phyloP scores from a whole-genome alignment of 495 filamentous ascomycete species.

The Penicillium argentinense region DNA sequence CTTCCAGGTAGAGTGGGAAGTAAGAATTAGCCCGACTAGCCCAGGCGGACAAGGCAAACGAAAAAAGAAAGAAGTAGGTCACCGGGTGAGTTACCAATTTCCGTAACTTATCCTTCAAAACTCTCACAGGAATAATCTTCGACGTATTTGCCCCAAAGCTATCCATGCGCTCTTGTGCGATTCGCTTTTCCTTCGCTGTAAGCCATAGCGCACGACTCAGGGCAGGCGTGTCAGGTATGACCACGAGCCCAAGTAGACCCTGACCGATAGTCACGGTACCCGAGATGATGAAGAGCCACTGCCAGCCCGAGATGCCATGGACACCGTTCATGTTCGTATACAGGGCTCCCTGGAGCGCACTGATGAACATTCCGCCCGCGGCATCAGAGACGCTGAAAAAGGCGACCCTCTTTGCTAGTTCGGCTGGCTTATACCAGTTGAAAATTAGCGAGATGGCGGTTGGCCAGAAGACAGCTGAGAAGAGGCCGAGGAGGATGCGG shows the following conservation, averaged over 20 bases:
- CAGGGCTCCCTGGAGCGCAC: constrained; percentile 15
- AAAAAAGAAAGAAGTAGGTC: constrained; percentile 12
- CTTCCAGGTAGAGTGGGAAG: constrained; percentile 19
- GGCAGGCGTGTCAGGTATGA: constrained; percentile 16
- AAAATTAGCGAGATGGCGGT: constrained; percentile 16
- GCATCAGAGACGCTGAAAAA: constrained; percentile 17
- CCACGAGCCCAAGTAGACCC: constrained; percentile 13
- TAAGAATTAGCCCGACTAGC: constrained; percentile 17
- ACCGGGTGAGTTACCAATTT: constrained; percentile 7
- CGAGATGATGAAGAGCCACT: constrained; percentile 23
- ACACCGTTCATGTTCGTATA: constrained; percentile 20
- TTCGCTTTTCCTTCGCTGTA: constrained; percentile 9
- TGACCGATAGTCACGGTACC: constrained; percentile 16
- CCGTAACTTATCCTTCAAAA: constrained; percentile 8
- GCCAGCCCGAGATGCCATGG: constrained; percentile 16
- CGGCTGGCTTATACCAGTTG: constrained; percentile 20
- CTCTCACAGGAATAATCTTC: constrained; percentile 11
- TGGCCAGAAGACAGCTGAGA: constrained; percentile 20
- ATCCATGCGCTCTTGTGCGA: constrained; percentile 13
- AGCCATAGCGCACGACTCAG: constrained; percentile 20
- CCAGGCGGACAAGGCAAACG: constrained; percentile 16
- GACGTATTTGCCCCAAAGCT: constrained; percentile 12
- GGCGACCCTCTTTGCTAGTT: constrained; percentile 16
- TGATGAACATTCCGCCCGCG: constrained; percentile 20
- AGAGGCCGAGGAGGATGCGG: constrained; percentile 17